Evolutionary conservation across 768 basidiomycete species (phyloP), one percentile per base, ranked within the genome.

Genomic region (Panaeolus papilionaceus): DNA sequence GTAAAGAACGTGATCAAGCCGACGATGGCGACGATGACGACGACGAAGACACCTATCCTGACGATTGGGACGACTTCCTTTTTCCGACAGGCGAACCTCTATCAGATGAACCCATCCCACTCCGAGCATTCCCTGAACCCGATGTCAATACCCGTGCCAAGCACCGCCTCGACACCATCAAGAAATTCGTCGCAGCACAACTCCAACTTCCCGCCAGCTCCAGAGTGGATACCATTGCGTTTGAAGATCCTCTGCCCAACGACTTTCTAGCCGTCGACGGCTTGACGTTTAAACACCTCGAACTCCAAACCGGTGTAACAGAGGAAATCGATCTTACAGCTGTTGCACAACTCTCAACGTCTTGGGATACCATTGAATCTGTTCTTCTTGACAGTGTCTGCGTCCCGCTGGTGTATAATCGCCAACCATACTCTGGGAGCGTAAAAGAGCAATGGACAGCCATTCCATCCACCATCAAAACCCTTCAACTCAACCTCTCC

Each of bases 101-200:
- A 58, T 37, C 54, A 33, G 33, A 58, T 28, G 54, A 58, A 28
- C 54, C 54, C 54, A 58, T 58, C 54, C 54, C 54, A 4, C 54
- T 16, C 28, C 54, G 54, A 9, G 1, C 26, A 58, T 58, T 33
- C n/a, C 28, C 54, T 58, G 54, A 58, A 37, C 28, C 54, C 14
- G 12, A 16, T 1, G 14, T 37, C 20, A 23, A 33, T 23, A 58
- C 28, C 8, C 26, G n/a, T 16, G 14, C 28, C 54, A 33, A 58
- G 16, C 54, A 58, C n/a, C 26, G 54, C 12, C 54, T 58, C 2
- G 54, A 58, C 14, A 58, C 54, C 4, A 9, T 58, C 9, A 33
- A 33, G 14, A 26, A 33, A 28, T 58, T 58, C 54, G 28, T 58
- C 54, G 26, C 54, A 37, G 12, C 54, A 14, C 54, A 58, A 37